Conservation (phyloP, 225 moss, liverwort and hornwort genomes). For the Straminergon stramineum region DNA sequence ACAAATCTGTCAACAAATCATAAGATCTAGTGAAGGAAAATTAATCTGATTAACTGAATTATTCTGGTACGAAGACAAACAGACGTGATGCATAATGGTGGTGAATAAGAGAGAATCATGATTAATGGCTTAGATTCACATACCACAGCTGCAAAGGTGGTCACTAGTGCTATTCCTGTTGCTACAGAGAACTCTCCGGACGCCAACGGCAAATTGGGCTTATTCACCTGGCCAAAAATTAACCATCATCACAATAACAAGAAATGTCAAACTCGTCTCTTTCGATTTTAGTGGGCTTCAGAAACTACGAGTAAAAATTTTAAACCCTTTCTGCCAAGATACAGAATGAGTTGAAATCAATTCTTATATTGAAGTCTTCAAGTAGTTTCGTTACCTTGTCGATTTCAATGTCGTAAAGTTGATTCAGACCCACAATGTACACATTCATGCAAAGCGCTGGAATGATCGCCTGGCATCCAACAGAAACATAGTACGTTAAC, state of each 20-base stretch:
- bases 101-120: not conserved
- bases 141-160: slow-evolving; percentile 48
- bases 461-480: slow-evolving; percentile 10
- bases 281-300: not conserved
- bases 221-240: slow-evolving; percentile 39
- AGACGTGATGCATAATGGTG: not conserved
- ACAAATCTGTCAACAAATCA: not conserved
- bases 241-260: not conserved
- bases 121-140: not conserved
- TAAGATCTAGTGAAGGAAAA: not conserved
- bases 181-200: slow-evolving; percentile 67
- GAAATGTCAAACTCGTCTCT: not conserved
- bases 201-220: slow-evolving; percentile 74
- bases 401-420: slow-evolving; percentile 68
- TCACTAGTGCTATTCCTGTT: slow-evolving; percentile 49
- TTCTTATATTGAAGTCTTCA: not conserved
- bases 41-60: not conserved
- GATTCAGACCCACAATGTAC: slow-evolving; percentile 83
- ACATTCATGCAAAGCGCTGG: slow-evolving; percentile 77
- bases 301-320: not conserved
- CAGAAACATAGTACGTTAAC: not conserved
- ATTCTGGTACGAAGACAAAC: not conserved
- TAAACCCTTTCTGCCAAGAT: not conserved
- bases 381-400: slow-evolving; percentile 34
- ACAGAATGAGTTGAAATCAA: not conserved